Evolutionary conservation across 176 grass and related monocot species (phyloP).

Genomic region (Lolium perenne): DNA sequence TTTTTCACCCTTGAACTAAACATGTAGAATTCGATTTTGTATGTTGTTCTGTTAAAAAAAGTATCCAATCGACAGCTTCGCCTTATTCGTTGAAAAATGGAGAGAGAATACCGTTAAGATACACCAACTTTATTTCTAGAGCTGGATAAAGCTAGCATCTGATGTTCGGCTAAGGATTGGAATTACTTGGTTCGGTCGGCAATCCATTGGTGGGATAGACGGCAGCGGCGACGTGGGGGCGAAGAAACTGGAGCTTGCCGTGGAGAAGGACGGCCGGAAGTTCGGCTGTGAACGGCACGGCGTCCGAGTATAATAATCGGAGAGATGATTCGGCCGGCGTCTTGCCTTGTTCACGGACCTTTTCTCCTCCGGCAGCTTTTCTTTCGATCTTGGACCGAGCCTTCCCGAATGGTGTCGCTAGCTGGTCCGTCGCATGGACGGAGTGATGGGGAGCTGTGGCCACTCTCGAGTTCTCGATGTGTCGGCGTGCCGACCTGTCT

Average conservation of each 20-base stretch:
- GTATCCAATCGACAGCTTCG: too few relatives aligned
- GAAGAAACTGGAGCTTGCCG: conserved; percentile 10
- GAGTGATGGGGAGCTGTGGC: not conserved
- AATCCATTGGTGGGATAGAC: not conserved
- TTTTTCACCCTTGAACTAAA: too few relatives aligned
- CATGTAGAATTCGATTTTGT: too few relatives aligned
- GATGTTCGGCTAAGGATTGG: not conserved
- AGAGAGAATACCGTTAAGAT: too few relatives aligned
- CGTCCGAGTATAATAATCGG: not conserved
- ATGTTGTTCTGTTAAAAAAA: too few relatives aligned
- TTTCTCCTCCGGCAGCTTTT: not conserved
- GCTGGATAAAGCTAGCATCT: not conserved
- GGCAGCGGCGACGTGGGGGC: conserved; percentile 40
- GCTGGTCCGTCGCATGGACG: conserved; percentile 11
- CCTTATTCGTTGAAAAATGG: too few relatives aligned
- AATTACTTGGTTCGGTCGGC: not conserved
- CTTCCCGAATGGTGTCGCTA: not conserved
- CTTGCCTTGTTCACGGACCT: not conserved
- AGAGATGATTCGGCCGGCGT: not conserved
- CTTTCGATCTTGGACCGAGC: not conserved
- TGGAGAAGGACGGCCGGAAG: not conserved
- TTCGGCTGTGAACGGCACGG: conserved; percentile 15
- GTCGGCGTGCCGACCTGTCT: not conserved
- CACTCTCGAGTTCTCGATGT: too few relatives aligned
- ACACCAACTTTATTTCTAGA: too few relatives aligned